Conservation (phyloP, 2,329 filamentous ascomycete species). For the Fusarium compactum region DNA sequence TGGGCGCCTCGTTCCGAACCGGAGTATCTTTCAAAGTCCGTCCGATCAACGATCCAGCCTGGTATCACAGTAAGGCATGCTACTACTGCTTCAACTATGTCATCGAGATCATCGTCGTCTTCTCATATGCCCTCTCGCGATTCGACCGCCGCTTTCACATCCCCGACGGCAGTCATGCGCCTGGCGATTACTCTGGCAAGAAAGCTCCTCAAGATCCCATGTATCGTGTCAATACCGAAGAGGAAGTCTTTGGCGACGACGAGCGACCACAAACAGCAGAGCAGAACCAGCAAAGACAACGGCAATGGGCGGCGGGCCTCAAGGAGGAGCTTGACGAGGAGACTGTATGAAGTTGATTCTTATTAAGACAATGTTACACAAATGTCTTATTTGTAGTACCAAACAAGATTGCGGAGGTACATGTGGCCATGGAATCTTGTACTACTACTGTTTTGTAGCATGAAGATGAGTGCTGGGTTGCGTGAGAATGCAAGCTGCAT, state of each 20-base stretch:
- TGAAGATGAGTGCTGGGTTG: neutral
- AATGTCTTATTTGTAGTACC: slow-evolving; percentile 15
- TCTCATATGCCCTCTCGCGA: slow-evolving; percentile 73
- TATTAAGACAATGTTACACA: slow-evolving; percentile 3
- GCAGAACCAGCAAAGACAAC: slow-evolving; percentile 31
- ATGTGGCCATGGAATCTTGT: neutral
- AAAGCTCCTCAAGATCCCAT: slow-evolving; percentile 19
- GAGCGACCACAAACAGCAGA: slow-evolving; percentile 39
- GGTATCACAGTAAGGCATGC: slow-evolving; percentile 76
- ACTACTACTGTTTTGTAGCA: neutral
- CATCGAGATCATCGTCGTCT: slow-evolving; percentile 78
- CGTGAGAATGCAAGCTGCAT: neutral
- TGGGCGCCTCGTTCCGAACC: slow-evolving; percentile 77
- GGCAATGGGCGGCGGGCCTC: slow-evolving; percentile 38
- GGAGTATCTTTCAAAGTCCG: slow-evolving; percentile 67
- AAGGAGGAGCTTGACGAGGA: slow-evolving; percentile 40
- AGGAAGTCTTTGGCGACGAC: slow-evolving; percentile 44
- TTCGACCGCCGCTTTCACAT: slow-evolving; percentile 83
- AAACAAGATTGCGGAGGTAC: neutral
- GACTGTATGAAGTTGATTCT: slow-evolving; percentile 24
- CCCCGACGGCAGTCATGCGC: slow-evolving; percentile 74
- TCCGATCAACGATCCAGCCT: slow-evolving; percentile 67
- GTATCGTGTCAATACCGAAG: slow-evolving; percentile 40
- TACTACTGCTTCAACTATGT: slow-evolving; percentile 86
- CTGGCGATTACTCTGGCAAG: slow-evolving; percentile 62